phyloP scores from a whole-genome alignment of 352 stramenopile genomes.

The Phytophthora sansomeana region DNA sequence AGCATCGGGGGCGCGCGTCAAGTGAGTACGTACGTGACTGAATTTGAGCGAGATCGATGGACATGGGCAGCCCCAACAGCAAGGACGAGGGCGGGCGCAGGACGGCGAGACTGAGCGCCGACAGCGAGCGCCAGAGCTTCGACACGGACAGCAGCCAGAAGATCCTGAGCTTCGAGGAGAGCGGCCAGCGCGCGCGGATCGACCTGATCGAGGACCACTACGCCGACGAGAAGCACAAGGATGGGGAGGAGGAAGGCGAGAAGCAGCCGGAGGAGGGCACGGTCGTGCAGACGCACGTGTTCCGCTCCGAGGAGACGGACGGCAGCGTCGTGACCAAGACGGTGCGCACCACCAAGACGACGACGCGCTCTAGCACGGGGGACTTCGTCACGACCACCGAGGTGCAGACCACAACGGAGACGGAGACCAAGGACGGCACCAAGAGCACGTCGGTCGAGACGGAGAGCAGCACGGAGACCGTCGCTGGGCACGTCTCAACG shows the following conservation, averaged over 20 bases:
- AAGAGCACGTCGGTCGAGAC: too few relatives aligned
- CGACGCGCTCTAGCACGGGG: too few relatives aligned
- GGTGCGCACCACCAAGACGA: too few relatives aligned
- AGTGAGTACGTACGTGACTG: neutral
- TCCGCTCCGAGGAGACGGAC: too few relatives aligned
- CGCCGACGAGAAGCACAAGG: neutral
- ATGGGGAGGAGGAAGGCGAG: neutral
- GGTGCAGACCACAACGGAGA: too few relatives aligned
- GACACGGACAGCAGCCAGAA: conserved; percentile 28
- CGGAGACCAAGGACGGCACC: too few relatives aligned
- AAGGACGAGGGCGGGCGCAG: conserved; percentile 18
- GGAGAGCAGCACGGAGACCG: conserved; percentile 20
- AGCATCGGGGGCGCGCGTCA: neutral
- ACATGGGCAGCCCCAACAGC: conserved; percentile 27
- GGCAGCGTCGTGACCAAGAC: too few relatives aligned
- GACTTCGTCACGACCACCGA: too few relatives aligned
- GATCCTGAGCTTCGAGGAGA: conserved; percentile 22
- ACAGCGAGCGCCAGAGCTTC: conserved; percentile 13
- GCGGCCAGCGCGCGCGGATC: conserved; percentile 12
- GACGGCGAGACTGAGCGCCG: conserved; percentile 13
- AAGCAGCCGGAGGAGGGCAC: conserved; percentile 1
- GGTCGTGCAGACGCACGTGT: conserved; percentile 21
- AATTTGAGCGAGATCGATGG: conserved; percentile 10
- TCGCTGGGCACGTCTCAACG: conserved; percentile 1
- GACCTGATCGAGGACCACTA: conserved; percentile 26